These are phyloP conservation scores for Hirsutella rhossiliensis DNA, from an alignment of 2,329 filamentous ascomycete species.

Conservation along the genomic window DNA sequence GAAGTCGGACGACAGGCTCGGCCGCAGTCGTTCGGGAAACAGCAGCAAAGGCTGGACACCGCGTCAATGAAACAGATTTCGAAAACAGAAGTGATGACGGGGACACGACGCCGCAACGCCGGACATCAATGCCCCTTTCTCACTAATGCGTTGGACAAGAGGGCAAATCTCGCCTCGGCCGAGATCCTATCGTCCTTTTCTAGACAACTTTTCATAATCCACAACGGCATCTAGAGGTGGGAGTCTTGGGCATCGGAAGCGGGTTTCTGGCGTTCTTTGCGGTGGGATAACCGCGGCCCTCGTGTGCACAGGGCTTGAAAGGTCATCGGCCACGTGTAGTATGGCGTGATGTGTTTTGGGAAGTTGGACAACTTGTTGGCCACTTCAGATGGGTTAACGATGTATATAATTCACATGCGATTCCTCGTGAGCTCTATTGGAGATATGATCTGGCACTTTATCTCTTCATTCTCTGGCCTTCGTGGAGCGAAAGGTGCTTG, in stretches of 20 bases:
- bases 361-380: too few species aligned
- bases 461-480: too few species aligned
- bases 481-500: too few species aligned
- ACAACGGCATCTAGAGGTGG: slow-evolving; percentile 1
- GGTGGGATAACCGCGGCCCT: neutral
- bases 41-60: slow-evolving; percentile 26
- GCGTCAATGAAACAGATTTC: neutral
- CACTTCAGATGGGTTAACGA: too few species aligned
- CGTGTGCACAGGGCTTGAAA: neutral
- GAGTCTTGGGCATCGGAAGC: neutral
- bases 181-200: neutral
- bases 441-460: too few species aligned
- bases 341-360: too few species aligned
- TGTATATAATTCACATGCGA: too few species aligned
- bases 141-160: neutral
- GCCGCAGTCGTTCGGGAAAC: slow-evolving; percentile 25
- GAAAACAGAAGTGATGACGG: too few species aligned
- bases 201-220: neutral
- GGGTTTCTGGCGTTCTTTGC: neutral
- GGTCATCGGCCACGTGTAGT: too few species aligned
- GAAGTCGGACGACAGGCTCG: slow-evolving; percentile 39
- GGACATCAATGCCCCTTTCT: too few species aligned
- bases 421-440: too few species aligned
- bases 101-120: too few species aligned
- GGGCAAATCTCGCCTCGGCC: neutral